Evolutionary conservation across 192 early-diverging fungal species (phyloP), one percentile per base, ranked within the genome.

Genomic region (Coemansia sp.): DNA sequence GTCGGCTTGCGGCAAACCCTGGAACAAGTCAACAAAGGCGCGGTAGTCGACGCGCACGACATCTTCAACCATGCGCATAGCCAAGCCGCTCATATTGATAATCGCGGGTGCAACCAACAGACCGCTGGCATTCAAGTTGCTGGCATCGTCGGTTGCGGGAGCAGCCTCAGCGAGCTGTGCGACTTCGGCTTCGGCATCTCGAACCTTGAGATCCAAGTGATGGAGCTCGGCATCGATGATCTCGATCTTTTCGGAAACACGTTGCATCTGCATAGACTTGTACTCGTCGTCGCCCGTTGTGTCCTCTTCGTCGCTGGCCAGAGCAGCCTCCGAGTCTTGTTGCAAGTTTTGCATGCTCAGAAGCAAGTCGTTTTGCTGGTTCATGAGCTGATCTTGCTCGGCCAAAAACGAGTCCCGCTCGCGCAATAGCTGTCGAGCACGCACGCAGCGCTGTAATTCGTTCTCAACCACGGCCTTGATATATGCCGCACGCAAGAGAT

Each of bases 41-140:
- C 64, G 64, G 62, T 77, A 74, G 69, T 82, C 80, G 41, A 82
- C 73, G 39, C 74, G 74, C 64, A 82, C 80, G 5, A 82, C 80
- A 21, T 82, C 80, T 65, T 82, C 80, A 15, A 82, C 80, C 74
- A 82, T 82, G 66, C 80, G 80, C 80, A 82, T 82, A 15, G 80
- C 80, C 68, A 82, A 63, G 14, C 80, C 80, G 63, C 80, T 82
- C 57, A 82, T 76, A 39, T 82, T 82, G n/a, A 73, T 68, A 3
- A 81, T 68, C 11, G 58, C 50, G 0, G 80, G 71, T 1, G 71
- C 53, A 5, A 68, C 39, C 48, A 65, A n/a, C 25, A 74, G 41
- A 1, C 74, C 74, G 41, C 74, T 69, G 53, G 37, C 65, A 31
- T 37, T 48, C 27, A 63, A 34, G 37, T 62, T 50, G 41, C 53